Evolutionary conservation across 1,139 yeast genomes (phyloP).

Genomic region (Pichia cactophila): DNA sequence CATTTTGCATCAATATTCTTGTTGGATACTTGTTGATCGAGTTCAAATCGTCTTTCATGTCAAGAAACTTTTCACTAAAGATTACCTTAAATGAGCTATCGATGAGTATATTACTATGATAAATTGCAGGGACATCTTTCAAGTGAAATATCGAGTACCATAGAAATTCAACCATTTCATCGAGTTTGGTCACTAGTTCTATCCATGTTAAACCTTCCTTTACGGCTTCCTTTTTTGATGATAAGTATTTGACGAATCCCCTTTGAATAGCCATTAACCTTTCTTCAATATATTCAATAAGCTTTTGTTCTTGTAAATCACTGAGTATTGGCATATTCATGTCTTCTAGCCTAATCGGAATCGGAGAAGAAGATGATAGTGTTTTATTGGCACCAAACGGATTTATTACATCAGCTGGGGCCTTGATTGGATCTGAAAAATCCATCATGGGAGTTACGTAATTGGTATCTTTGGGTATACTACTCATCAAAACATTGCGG

Average conservation of each 20-base stretch:
- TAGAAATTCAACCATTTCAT: constrained; percentile 41
- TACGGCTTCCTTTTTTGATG: constrained; percentile 24
- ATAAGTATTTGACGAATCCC: constrained; percentile 53
- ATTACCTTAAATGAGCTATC: constrained; percentile 26
- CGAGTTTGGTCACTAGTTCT: constrained; percentile 40
- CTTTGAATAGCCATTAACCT: constrained; percentile 53
- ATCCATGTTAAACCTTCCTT: constrained; percentile 25
- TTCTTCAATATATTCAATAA: constrained; percentile 55
- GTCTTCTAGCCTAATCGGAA: constrained; percentile 5
- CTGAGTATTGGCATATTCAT: constrained; percentile 24
- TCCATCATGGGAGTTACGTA: constrained; percentile 13
- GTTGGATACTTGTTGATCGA: not conserved
- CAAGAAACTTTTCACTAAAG: not conserved
- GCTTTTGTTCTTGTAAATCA: constrained; percentile 50
- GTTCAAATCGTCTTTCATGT: not conserved
- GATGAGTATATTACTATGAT: constrained; percentile 27
- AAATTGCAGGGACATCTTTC: constrained; percentile 27
- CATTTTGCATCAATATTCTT: not conserved
- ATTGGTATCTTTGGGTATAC: constrained; percentile 8
- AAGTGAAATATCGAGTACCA: constrained; percentile 45
- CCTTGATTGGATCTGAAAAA: constrained; percentile 11
- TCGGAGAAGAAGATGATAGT: constrained; percentile 19
- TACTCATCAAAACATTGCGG: constrained; percentile 1
- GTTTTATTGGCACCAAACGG: constrained; percentile 24
- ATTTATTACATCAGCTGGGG: constrained; percentile 20